These are phyloP conservation scores for Aspergillus sergii DNA, from an alignment of 2,329 filamentous ascomycete genomes.

Conservation along the genomic window DNA sequence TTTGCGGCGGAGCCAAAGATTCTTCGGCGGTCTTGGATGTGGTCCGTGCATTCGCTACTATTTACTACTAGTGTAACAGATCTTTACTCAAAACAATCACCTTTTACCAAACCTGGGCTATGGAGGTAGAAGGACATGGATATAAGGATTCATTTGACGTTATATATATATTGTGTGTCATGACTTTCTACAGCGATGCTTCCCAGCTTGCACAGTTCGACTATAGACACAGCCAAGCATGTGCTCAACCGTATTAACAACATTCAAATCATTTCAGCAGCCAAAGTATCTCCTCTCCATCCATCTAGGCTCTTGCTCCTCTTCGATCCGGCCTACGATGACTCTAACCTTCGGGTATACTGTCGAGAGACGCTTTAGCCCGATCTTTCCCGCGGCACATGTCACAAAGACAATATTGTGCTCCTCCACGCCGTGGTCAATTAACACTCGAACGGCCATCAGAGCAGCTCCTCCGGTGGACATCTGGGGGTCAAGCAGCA, in stretches of 20 bases:
- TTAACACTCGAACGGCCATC: slow-evolving; percentile 94
- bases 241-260: neutral
- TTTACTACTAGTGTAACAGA: neutral
- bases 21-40: slow-evolving; percentile 24
- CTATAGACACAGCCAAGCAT: neutral
- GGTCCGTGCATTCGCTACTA: slow-evolving; percentile 27
- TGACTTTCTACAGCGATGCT: neutral
- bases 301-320: slow-evolving; percentile 84
- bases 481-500: slow-evolving; percentile 93
- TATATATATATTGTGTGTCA: neutral
- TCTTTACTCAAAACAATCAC: neutral
- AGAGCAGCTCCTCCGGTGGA: slow-evolving; percentile 81
- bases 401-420: slow-evolving; percentile 89
- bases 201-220: neutral
- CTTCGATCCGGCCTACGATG: slow-evolving; percentile 79
- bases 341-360: slow-evolving; percentile 88
- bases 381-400: slow-evolving; percentile 83
- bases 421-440: slow-evolving; percentile 87
- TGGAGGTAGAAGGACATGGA: neutral
- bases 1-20: slow-evolving; percentile 23
- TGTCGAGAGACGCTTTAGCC: slow-evolving; percentile 79
- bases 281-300: slow-evolving; percentile 87
- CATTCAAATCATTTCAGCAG: slow-evolving; percentile 57
- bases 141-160: neutral
- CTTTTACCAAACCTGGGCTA: neutral